Base-by-base conservation (phyloP, 176 grass and related monocot genomes). In the Otatea glauca region DNA sequence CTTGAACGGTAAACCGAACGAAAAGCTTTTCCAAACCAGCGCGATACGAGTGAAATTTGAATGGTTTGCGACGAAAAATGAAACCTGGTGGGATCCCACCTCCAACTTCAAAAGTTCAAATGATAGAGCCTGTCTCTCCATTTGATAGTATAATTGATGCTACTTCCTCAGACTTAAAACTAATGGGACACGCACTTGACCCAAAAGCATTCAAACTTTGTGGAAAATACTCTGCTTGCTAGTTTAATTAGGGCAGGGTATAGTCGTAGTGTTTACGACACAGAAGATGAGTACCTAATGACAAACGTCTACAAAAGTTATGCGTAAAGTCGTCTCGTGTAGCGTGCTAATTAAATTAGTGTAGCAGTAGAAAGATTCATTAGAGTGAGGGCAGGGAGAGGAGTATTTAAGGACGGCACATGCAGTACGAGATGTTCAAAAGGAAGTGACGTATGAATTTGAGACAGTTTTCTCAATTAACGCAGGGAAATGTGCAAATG, bases 201-300 rank as follows among this genome's bases (percentile, higher is more conserved):
- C 67, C 79, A 70, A 63, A 90, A 74, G 38, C 32, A 25, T 83
- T 56, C 78, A 81, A 85, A 89, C 54, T 85, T 81, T 77, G 66
- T 81, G 43, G 70, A 62, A 85, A 62, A 85, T 29, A 14, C 3
- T 27, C 13, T 14, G 6, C 34, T 39, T 13, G 55, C 11, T 83
- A 77, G 47, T 72, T 82, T 82, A 86, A 41, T 18, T 68, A 12
- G 27, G 6, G 77, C 35, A 27, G 72, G 10, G 9, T 65, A 6
- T 50, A 17, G 61, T 37, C 17, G 27, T 62, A 14, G 71, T 60
- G 37, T 68, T 77, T 66, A 86, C 83, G 78, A 62, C 65, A n/a
- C 55, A 66, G 72, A 82, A 69, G 72, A 49, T 41, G 85, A 10
- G 49, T 10, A 18, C 41, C 37, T 77, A 75, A 76, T 88, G 86